phyloP scores from a whole-genome alignment of 2,329 filamentous ascomycete genomes.

The Fusarium stilboides region DNA sequence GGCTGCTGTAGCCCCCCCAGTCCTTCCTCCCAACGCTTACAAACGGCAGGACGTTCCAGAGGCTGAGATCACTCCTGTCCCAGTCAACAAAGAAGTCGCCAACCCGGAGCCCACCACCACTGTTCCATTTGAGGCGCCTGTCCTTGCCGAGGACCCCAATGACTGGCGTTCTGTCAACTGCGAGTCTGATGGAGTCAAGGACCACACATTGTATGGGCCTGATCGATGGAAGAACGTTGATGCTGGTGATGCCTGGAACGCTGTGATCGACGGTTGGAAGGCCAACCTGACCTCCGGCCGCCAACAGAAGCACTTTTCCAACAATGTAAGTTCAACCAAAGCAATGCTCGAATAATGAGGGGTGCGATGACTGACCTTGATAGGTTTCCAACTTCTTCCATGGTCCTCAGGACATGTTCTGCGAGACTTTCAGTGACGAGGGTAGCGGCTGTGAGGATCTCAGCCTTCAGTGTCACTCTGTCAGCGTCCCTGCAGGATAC shows the following conservation, averaged over 20 bases:
- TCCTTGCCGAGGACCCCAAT: background rate
- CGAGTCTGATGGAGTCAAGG: slow-evolving; percentile 17
- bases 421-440: slow-evolving; percentile 25
- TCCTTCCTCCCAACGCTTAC: background rate
- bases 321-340: slow-evolving; percentile 6
- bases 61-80: background rate
- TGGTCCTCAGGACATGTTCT: slow-evolving; percentile 33
- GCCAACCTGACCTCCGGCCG: slow-evolving; percentile 16
- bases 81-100: background rate
- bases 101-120: background rate
- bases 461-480: slow-evolving; percentile 20
- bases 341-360: too few species aligned
- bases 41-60: slow-evolving; percentile 17
- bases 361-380: rapidly evolving
- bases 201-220: slow-evolving; percentile 26
- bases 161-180: slow-evolving; percentile 20
- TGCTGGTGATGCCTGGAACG: slow-evolving; percentile 20
- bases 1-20: too few species aligned
- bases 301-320: slow-evolving; percentile 20
- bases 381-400: slow-evolving; percentile 35
- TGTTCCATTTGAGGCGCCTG: slow-evolving; percentile 4
- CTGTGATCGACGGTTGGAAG: slow-evolving; percentile 26
- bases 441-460: slow-evolving; percentile 24
- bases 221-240: slow-evolving; percentile 24
- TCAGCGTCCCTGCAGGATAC: slow-evolving; percentile 22